Conservation (phyloP, 202 grass and related monocot species). For the Sporobolus alterniflorus region DNA sequence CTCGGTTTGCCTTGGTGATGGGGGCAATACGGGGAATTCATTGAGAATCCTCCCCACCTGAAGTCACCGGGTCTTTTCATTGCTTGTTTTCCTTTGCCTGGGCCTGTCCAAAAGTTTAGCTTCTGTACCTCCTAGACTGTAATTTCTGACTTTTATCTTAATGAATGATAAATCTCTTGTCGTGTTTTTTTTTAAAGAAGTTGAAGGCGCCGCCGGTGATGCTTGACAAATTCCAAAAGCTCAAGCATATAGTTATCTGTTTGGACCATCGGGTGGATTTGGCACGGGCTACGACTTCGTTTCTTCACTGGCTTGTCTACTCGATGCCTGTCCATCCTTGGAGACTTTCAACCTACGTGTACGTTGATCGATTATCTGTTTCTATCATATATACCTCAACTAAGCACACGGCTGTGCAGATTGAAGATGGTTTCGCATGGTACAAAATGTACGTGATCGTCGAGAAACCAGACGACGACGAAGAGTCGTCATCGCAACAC, state of each 20-base stretch:
- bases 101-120: no score
- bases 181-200: not conserved
- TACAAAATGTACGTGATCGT: not conserved
- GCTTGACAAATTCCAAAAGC: not conserved
- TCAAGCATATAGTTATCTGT: constrained; percentile 1
- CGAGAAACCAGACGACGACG: not conserved
- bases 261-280: not conserved
- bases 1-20: no score
- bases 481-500: not conserved
- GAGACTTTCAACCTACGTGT: constrained; percentile 12
- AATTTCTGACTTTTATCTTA: no score
- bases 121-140: no score
- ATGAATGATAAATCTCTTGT: no score
- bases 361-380: not conserved
- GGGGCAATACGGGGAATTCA: no score
- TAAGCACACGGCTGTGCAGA: not conserved
- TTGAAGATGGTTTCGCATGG: not conserved
- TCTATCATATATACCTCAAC: no score
- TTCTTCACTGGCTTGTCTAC: not conserved
- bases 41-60: no score
- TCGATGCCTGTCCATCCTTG: constrained; percentile 20
- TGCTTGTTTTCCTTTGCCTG: no score
- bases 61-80: no score
- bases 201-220: not conserved
- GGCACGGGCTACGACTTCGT: not conserved